Conservation (phyloP, 139 green algal species). For the Mesotaenium endlicherianum region DNA sequence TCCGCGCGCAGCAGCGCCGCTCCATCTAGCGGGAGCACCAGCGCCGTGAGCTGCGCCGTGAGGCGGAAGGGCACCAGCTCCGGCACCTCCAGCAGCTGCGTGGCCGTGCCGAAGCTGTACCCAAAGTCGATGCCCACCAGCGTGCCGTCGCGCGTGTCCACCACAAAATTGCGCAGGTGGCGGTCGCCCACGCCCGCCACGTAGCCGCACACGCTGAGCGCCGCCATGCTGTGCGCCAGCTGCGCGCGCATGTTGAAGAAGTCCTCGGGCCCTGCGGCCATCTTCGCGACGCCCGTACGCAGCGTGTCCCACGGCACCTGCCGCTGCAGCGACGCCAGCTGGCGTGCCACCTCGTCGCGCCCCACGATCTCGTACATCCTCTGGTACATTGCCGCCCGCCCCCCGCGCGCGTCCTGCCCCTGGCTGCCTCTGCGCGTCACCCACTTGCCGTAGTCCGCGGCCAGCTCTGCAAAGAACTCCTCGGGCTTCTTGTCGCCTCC, state of each 20-base stretch:
- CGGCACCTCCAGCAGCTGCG: slow-evolving; percentile 64
- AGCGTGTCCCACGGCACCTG: slow-evolving; percentile 56
- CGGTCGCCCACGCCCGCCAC: slow-evolving; percentile 67
- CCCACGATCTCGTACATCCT: not conserved
- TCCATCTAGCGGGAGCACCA: slow-evolving; percentile 61
- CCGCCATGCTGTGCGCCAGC: slow-evolving; percentile 57
- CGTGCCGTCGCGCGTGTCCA: slow-evolving; percentile 54
- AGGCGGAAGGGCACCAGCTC: slow-evolving; percentile 76
- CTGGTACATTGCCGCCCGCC: not conserved
- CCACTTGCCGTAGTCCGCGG: slow-evolving; percentile 7
- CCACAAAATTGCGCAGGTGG: slow-evolving; percentile 70
- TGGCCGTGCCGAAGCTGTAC: slow-evolving; percentile 71
- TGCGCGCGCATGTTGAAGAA: slow-evolving; percentile 58
- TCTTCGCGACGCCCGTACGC: slow-evolving; percentile 51
- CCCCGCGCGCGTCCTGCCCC: not conserved
- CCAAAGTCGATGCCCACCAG: slow-evolving; percentile 75
- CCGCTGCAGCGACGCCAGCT: not conserved
- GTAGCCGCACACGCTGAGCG: slow-evolving; percentile 51
- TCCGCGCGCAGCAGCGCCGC: slow-evolving; percentile 46
- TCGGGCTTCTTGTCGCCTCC: not conserved
- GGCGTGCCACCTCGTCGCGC: not conserved
- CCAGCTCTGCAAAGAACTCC: not conserved
- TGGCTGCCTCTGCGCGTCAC: not conserved
- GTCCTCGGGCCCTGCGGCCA: slow-evolving; percentile 44
- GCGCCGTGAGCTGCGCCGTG: slow-evolving; percentile 54